phyloP scores from a whole-genome alignment of 495 filamentous ascomycete species.

The Aspergillus asperescens region DNA sequence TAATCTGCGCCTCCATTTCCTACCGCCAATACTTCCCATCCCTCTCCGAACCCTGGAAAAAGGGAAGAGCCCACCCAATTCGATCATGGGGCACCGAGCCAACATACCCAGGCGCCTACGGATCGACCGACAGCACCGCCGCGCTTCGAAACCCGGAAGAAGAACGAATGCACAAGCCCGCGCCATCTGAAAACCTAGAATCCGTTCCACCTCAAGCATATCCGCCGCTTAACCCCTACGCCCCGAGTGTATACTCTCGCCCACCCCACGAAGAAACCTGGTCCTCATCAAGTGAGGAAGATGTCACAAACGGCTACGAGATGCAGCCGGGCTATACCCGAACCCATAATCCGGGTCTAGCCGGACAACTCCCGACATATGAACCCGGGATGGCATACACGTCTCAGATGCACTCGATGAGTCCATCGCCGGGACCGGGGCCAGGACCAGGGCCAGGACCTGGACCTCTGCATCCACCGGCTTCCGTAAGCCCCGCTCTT shows the following conservation, averaged over 20 bases:
- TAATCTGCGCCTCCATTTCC: constrained; percentile 41
- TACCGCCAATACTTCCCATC: constrained; percentile 57
- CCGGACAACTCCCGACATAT: constrained; percentile 22
- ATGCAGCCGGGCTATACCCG: constrained; percentile 37
- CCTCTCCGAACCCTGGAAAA: constrained; percentile 49
- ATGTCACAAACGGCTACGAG: constrained; percentile 35
- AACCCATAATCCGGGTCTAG: constrained; percentile 22
- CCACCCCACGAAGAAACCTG: constrained; percentile 32
- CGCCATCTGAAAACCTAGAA: constrained; percentile 9
- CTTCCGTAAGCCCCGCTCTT: neutral
- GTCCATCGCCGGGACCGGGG: too few species aligned
- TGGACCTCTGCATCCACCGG: neutral
- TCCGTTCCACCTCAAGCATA: constrained; percentile 11
- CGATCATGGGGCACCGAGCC: constrained; percentile 52
- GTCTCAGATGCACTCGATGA: constrained; percentile 26
- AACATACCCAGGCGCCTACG: constrained; percentile 17
- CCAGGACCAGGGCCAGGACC: neutral
- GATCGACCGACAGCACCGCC: constrained; percentile 23
- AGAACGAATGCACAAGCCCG: constrained; percentile 24
- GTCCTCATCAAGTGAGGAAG: constrained; percentile 43
- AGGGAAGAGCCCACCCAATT: constrained; percentile 59
- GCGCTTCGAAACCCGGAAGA: constrained; percentile 32
- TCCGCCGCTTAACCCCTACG: constrained; percentile 21
- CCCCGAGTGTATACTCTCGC: constrained; percentile 25
- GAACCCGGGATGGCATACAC: constrained; percentile 34